Evolutionary conservation across 768 basidiomycete species (phyloP).

Genomic region (Gloeostereum incarnatum): DNA sequence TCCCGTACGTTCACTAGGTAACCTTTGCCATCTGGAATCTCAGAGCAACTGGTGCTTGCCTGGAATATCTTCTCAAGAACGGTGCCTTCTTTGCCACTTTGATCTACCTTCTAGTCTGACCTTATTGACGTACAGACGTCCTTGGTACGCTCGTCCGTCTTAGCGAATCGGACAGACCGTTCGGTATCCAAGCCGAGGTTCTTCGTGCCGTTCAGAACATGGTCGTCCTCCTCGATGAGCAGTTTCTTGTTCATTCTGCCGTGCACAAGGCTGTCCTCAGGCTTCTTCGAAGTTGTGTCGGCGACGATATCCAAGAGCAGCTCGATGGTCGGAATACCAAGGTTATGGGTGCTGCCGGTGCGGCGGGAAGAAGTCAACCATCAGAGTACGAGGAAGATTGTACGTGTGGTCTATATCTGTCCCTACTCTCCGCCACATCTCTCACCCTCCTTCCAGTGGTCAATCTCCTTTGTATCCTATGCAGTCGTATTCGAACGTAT

Average conservation of each 20-base stretch:
- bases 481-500: conserved; percentile 84
- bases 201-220: conserved; percentile 83
- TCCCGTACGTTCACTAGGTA: not conserved
- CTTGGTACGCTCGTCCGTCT: conserved; percentile 78
- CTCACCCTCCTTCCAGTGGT: conserved; percentile 50
- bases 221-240: conserved; percentile 86
- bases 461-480: conserved; percentile 84
- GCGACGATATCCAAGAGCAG: conserved; percentile 87
- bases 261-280: conserved; percentile 85
- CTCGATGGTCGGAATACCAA: conserved; percentile 60
- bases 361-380: conserved; percentile 55
- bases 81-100: conserved; percentile 34
- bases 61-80: conserved; percentile 89
- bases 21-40: conserved; percentile 3
- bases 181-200: conserved; percentile 88
- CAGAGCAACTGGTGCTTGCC: conserved; percentile 80
- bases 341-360: conserved; percentile 80
- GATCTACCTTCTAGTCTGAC: conserved; percentile 2
- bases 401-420: conserved; percentile 27
- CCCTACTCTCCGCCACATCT: conserved; percentile 2
- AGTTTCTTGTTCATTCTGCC: conserved; percentile 86
- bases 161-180: conserved; percentile 77
- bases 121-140: conserved; percentile 43
- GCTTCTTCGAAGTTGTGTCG: conserved; percentile 78
- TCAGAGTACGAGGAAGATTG: conserved; percentile 86